phyloP scores from a whole-genome alignment of 495 filamentous ascomycete species.

The Aspergillus funiculosus region DNA sequence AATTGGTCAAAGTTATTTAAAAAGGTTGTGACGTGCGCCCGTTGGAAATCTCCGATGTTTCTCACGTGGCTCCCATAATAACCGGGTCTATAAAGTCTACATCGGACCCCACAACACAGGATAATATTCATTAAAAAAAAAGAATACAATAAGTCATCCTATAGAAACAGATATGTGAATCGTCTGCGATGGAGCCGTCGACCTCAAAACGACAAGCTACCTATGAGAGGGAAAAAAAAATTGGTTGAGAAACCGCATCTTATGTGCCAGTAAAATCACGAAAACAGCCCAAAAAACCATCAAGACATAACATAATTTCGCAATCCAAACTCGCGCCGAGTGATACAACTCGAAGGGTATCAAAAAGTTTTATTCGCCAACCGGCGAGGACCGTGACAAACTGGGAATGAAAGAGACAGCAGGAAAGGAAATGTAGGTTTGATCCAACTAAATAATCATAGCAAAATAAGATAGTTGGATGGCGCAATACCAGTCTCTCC shows the following conservation, averaged over 20 bases:
- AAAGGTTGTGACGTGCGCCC: neutral
- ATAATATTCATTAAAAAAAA: too few species aligned
- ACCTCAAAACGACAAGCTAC: neutral
- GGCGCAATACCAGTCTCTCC: conserved; percentile 97
- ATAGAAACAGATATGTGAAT: conserved; percentile 1
- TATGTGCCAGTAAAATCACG: conserved; percentile 18
- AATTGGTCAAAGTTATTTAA: too few species aligned
- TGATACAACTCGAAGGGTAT: conserved; percentile 46
- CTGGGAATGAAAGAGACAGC: conserved; percentile 21
- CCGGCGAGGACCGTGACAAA: conserved; percentile 24
- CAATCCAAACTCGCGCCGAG: conserved; percentile 37
- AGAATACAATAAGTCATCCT: conserved; percentile 8
- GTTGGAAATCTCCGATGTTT: neutral
- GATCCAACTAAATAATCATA: conserved; percentile 53
- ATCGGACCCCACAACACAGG: too few species aligned
- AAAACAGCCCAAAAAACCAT: conserved; percentile 29
- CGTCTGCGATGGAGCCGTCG: conserved; percentile 1
- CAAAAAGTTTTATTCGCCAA: conserved; percentile 36
- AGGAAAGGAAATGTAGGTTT: conserved; percentile 21
- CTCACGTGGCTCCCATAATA: neutral
- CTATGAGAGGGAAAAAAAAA: conserved; percentile 5
- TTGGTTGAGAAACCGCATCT: conserved; percentile 8
- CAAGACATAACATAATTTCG: conserved; percentile 40
- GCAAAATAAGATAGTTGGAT: conserved; percentile 94
- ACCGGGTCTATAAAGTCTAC: too few species aligned